A percentile compares a stretch with the other conserved stretches of the same genome.
Evolutionary conservation across 2,329 filamentous ascomycete genomes (phyloP).

Genomic region (Nemania diffusa): DNA sequence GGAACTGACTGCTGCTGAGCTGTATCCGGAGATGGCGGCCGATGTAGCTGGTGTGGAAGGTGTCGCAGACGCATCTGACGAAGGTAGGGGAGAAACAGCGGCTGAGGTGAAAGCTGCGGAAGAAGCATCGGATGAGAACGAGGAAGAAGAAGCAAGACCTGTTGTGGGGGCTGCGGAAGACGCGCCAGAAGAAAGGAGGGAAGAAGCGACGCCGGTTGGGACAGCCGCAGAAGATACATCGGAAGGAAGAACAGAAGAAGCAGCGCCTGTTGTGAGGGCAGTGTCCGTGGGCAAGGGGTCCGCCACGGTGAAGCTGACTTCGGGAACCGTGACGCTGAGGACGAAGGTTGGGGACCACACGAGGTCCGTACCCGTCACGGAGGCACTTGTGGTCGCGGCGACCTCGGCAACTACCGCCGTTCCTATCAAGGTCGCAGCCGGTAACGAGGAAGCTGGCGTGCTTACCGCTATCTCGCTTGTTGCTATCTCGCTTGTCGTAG

Average conservation of each 20-base stretch:
- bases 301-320: slow-evolving; percentile 17
- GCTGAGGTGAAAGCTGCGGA: too few species aligned
- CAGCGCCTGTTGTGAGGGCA: too few species aligned
- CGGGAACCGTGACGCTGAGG: slow-evolving; percentile 7
- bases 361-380: background rate
- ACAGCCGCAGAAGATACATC: background rate
- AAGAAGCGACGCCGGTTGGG: too few species aligned
- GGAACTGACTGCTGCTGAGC: background rate
- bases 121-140: too few species aligned
- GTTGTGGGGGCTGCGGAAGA: too few species aligned
- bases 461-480: background rate
- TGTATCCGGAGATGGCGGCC: slow-evolving; percentile 9
- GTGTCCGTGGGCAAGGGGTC: background rate
- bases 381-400: background rate
- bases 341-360: slow-evolving; percentile 16
- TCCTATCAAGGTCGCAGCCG: background rate
- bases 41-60: background rate
- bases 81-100: too few species aligned
- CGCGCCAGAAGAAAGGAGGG: too few species aligned
- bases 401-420: background rate
- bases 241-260: background rate
- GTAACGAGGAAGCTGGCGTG: background rate
- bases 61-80: too few species aligned
- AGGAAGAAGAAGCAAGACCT: too few species aligned
- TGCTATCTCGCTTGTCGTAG: too few species aligned